These are phyloP conservation scores for Fomitopsis serialis DNA, from an alignment of 768 basidiomycete genomes.

Conservation along the genomic window DNA sequence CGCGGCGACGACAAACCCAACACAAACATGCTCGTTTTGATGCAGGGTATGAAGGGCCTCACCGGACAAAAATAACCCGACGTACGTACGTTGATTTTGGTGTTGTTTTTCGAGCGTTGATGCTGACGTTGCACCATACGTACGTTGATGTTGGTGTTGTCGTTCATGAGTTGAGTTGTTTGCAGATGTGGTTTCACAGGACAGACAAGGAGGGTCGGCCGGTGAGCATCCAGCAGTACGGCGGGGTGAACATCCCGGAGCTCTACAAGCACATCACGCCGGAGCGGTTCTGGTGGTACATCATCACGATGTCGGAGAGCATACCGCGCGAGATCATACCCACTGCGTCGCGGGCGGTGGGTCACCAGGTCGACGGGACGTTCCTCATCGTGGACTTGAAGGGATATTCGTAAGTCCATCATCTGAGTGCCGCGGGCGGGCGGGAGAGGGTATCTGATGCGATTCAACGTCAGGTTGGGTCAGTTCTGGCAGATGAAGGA, in stretches of 20 bases:
- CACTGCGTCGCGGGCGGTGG: slow-evolving; percentile 50
- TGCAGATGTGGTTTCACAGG: slow-evolving; percentile 81
- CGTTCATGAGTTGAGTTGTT: slow-evolving; percentile 72
- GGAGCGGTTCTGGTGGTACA: slow-evolving; percentile 40
- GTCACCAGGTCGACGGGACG: slow-evolving; percentile 41
- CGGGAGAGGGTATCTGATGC: neutral
- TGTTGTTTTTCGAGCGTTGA: too few relatives aligned
- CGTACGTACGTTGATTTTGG: too few relatives aligned
- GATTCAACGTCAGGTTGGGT: slow-evolving; percentile 37
- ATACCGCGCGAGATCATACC: slow-evolving; percentile 64
- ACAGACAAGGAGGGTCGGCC: slow-evolving; percentile 79
- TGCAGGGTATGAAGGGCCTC: too few relatives aligned
- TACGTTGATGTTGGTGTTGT: too few relatives aligned
- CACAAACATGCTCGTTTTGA: too few relatives aligned
- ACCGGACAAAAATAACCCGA: too few relatives aligned
- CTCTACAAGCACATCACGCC: slow-evolving; percentile 25
- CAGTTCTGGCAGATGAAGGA: slow-evolving; percentile 77
- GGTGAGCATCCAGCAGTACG: slow-evolving; percentile 61
- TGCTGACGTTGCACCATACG: too few relatives aligned
- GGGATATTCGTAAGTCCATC: slow-evolving; percentile 52
- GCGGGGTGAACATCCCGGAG: slow-evolving; percentile 42
- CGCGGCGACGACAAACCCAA: too few relatives aligned
- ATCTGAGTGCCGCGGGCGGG: neutral
- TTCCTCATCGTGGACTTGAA: slow-evolving; percentile 68
- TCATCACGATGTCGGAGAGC: slow-evolving; percentile 61